Percentiles rank a stretch among this genome's conserved stretches.
Conservation (phyloP, 1,139 yeast species). For the Yamadazyma diddensiae region DNA sequence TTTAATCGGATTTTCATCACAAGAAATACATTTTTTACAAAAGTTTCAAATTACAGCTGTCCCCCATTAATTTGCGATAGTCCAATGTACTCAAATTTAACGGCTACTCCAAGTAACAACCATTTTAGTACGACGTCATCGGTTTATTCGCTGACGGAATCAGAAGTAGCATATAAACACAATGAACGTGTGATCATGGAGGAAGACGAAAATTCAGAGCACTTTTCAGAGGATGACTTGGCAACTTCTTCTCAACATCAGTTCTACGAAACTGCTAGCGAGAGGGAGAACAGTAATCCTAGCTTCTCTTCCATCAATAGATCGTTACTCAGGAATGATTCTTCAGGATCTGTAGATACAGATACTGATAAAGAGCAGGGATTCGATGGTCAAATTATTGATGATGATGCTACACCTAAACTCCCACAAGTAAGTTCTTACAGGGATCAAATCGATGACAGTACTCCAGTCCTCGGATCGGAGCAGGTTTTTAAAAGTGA, state of each 20-base stretch:
- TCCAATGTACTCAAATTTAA: not conserved
- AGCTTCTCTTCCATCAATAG: slow-evolving; percentile 36
- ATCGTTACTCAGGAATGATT: slow-evolving; percentile 24
- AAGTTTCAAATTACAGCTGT: too few species aligned
- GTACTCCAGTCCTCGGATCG: slow-evolving; percentile 27
- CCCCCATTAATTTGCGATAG: too few species aligned
- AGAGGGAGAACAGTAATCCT: slow-evolving; percentile 15
- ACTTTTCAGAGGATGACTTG: not conserved
- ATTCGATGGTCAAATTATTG: too few species aligned
- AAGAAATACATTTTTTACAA: too few species aligned
- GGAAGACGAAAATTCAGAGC: slow-evolving; percentile 8
- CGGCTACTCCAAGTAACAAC: not conserved
- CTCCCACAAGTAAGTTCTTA: slow-evolving; percentile 15
- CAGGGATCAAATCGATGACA: slow-evolving; percentile 21
- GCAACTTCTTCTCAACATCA: slow-evolving; percentile 1
- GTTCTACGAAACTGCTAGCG: slow-evolving; percentile 7
- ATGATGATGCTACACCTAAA: slow-evolving; percentile 36
- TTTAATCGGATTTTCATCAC: too few species aligned
- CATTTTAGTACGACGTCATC: slow-evolving; percentile 17
- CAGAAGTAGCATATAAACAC: slow-evolving; percentile 6
- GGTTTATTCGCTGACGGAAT: slow-evolving; percentile 14
- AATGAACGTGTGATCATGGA: slow-evolving; percentile 8
- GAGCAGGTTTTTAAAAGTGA: slow-evolving; percentile 7
- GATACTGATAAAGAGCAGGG: not conserved
- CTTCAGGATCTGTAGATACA: slow-evolving; percentile 1